Base-by-base conservation (phyloP, 2,329 filamentous ascomycete species). In the Colletotrichum spaethianum region DNA sequence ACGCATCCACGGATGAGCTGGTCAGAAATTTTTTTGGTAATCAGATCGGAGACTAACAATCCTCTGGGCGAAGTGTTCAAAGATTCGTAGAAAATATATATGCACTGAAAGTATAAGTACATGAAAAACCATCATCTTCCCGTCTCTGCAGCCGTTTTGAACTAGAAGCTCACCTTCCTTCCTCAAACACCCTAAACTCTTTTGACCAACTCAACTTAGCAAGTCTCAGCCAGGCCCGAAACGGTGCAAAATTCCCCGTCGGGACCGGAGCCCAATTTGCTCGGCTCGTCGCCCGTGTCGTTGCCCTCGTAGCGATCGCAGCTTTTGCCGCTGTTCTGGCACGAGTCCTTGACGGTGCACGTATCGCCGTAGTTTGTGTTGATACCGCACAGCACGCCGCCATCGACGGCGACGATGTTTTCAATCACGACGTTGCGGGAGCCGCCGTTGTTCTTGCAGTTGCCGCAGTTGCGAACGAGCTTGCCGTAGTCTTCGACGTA, bases 401-500 rank as follows among this genome's bases (percentile, higher is more conserved):
- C 81, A 42, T 78, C 71, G 38, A 74, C 74, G 14, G 78, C 81
- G 6, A 78, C 76, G 26, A 79, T 73, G 57, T 79, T 79, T 75
- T 82, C 80, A n/a, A 84, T 77, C 66, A 82, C 79, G 60, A 84
- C 23, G 64, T 67, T 38, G 36, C 68, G 72, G n/a, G 72, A 46
- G 18, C 61, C 72, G 46, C 63, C 79, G 74, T 83, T 84, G 44
- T 82, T 79, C 72, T 80, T 81, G 76, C 79, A 76, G 63, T 75
- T 87, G 57, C 86, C 86, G 76, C 86, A 88, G 70, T 80, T 83
- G 67, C 86, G 84, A 70, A 84, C 85, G 12, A 88, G 79, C 75
- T 88, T 88, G 57, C 86, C 86, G 52, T 85, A 85, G 77, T 84
- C 79, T 46, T 81, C 78, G 61, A 78, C 81, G 74, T 81, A 83